A percentile compares a stretch with the other conserved stretches of the same genome.
Evolutionary conservation across 306 rosid genomes (phyloP).

Genomic region (Biancaea sappan): DNA sequence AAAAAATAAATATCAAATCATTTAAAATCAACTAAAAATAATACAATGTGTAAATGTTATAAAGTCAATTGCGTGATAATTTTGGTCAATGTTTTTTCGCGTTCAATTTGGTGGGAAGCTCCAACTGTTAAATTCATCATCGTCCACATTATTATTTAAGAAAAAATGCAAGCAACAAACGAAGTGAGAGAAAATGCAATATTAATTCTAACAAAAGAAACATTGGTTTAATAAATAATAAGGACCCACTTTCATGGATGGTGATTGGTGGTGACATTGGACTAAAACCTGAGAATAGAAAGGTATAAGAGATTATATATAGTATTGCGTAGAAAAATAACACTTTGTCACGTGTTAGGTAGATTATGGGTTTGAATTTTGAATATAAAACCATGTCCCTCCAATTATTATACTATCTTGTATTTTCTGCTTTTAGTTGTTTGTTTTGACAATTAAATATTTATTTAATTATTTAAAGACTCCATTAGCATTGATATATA

Average conservation of each 20-base stretch:
- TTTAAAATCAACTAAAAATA: no score
- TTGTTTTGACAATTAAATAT: neutral
- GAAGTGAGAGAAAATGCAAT: no score
- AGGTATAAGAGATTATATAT: no score
- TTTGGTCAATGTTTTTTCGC: neutral
- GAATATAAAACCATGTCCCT: neutral
- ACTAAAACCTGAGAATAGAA: neutral
- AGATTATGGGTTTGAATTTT: neutral
- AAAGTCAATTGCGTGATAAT: neutral
- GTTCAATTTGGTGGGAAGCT: neutral
- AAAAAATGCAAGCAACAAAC: neutral
- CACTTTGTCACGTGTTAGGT: constrained; percentile 9
- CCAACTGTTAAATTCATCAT: no score
- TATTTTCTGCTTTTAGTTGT: neutral
- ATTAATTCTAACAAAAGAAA: no score
- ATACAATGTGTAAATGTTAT: neutral
- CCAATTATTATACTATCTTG: neutral
- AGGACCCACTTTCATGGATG: neutral
- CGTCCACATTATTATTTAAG: no score
- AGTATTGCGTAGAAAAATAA: neutral
- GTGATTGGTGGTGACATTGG: neutral
- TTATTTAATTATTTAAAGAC: no score
- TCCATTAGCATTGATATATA: no score
- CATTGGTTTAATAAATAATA: neutral
- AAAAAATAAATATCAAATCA: no score